phyloP scores from a whole-genome alignment of 73 alveolate genomes.

The Paramecium bursaria region DNA sequence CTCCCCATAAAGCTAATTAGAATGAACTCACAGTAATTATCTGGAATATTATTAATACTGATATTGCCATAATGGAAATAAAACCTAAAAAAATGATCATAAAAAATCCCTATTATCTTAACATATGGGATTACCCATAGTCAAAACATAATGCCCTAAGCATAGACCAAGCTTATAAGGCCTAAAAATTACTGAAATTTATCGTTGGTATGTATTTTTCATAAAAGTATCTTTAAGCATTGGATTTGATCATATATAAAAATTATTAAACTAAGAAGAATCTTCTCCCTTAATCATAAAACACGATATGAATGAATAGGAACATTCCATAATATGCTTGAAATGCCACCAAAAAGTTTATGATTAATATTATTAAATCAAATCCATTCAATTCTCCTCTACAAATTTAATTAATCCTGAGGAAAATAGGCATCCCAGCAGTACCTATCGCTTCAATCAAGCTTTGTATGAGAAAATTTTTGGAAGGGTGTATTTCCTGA shows the following conservation, averaged over 20 bases:
- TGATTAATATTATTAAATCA: not conserved
- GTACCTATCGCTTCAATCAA: not conserved
- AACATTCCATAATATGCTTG: conserved; percentile 20
- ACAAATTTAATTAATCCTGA: too few species aligned
- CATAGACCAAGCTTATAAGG: not conserved
- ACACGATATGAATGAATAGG: conserved; percentile 6
- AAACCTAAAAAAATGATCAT: not conserved
- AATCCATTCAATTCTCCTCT: not conserved
- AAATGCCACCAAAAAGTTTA: not conserved
- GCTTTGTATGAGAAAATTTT: not conserved
- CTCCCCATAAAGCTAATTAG: not conserved
- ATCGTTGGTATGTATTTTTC: not conserved
- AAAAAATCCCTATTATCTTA: not conserved
- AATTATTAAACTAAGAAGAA: conserved; percentile 41
- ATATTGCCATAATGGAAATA: not conserved
- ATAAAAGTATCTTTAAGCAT: too few species aligned
- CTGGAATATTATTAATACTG: too few species aligned
- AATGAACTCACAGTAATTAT: not conserved
- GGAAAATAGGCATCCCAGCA: not conserved
- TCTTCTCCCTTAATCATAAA: conserved; percentile 25
- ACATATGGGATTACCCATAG: not conserved
- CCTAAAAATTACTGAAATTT: not conserved
- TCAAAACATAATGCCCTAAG: not conserved
- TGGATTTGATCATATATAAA: not conserved
- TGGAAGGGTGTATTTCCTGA: not conserved